Conservation (phyloP, 768 basidiomycete genomes). For the Suillus occidentalis region DNA sequence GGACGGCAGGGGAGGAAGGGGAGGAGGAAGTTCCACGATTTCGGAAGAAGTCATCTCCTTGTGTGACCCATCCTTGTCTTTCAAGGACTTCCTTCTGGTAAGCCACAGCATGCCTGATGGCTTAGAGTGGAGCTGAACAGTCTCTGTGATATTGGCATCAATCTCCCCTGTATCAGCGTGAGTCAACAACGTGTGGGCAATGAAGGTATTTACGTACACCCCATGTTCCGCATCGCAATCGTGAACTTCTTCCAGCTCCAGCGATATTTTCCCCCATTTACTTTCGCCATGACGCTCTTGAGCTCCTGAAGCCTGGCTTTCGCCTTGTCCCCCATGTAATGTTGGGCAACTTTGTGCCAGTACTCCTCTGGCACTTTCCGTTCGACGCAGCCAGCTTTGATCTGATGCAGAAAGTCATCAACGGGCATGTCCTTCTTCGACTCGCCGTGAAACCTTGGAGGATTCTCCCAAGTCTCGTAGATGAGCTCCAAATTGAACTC, state of each 20-base stretch:
- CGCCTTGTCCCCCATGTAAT: conserved; percentile 73
- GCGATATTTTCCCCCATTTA: conserved; percentile 74
- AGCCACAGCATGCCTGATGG: conserved; percentile 56
- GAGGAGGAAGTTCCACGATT: conserved; percentile 11
- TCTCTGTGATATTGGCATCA: conserved; percentile 56
- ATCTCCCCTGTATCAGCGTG: conserved; percentile 56
- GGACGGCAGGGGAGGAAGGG: too few relatives aligned
- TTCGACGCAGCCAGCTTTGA: conserved; percentile 70
- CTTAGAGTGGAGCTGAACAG: conserved; percentile 55
- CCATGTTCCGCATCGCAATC: conserved; percentile 78
- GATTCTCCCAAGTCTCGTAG: conserved; percentile 62
- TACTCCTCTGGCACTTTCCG: conserved; percentile 75
- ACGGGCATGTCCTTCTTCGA: conserved; percentile 68
- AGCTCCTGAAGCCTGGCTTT: conserved; percentile 63
- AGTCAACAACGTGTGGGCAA: background rate
- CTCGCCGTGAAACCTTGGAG: conserved; percentile 66
- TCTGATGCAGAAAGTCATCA: conserved; percentile 70
- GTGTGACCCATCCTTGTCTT: conserved; percentile 27
- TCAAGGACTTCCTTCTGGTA: conserved; percentile 46
- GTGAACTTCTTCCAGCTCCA: conserved; percentile 87
- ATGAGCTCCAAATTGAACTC: conserved; percentile 73
- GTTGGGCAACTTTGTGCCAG: conserved; percentile 81
- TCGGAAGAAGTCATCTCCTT: conserved; percentile 36
- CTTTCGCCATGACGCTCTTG: conserved; percentile 69
- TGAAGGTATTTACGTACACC: conserved; percentile 52